A percentile compares a stretch with the other conserved stretches of the same genome.
phyloP scores from a whole-genome alignment of 2,329 filamentous ascomycete genomes.

The Neonectria faginata region DNA sequence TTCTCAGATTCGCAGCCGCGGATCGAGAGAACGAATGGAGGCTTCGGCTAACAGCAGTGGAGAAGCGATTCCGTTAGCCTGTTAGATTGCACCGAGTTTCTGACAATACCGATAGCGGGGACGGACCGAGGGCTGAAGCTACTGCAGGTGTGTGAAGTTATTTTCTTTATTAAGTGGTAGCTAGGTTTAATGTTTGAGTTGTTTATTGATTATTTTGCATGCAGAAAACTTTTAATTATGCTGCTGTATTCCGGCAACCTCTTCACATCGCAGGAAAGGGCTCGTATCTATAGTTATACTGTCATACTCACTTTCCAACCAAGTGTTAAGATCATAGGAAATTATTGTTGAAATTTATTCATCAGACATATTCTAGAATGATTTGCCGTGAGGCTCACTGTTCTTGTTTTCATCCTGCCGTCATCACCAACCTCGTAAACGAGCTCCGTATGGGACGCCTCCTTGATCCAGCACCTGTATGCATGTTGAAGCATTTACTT shows the following conservation, averaged over 20 bases:
- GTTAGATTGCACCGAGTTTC: not conserved
- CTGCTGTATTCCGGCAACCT: too few relatives aligned
- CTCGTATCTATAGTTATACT: too few relatives aligned
- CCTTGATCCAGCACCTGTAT: conserved; percentile 6
- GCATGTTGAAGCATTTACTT: conserved; percentile 22
- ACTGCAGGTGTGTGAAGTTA: not conserved
- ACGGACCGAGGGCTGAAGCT: conserved; percentile 12
- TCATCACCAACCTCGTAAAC: too few relatives aligned
- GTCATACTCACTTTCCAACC: too few relatives aligned
- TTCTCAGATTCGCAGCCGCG: not conserved
- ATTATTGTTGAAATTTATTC: too few relatives aligned
- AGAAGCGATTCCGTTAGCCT: not conserved
- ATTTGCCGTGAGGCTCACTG: not conserved
- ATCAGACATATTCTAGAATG: too few relatives aligned
- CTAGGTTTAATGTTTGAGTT: not conserved
- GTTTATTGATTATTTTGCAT: too few relatives aligned
- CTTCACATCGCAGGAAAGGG: too few relatives aligned
- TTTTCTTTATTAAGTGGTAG: not conserved
- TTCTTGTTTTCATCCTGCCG: too few relatives aligned
- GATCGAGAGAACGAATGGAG: not conserved
- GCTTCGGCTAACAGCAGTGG: conserved; percentile 17
- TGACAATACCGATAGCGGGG: conserved; percentile 1
- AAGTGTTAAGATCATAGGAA: too few relatives aligned
- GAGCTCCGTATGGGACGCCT: too few relatives aligned
- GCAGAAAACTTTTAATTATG: too few relatives aligned